Percentiles rank a stretch among this genome's conserved stretches.
phyloP scores from a whole-genome alignment of 2,329 filamentous ascomycete species.

The Fusarium mexicanum region DNA sequence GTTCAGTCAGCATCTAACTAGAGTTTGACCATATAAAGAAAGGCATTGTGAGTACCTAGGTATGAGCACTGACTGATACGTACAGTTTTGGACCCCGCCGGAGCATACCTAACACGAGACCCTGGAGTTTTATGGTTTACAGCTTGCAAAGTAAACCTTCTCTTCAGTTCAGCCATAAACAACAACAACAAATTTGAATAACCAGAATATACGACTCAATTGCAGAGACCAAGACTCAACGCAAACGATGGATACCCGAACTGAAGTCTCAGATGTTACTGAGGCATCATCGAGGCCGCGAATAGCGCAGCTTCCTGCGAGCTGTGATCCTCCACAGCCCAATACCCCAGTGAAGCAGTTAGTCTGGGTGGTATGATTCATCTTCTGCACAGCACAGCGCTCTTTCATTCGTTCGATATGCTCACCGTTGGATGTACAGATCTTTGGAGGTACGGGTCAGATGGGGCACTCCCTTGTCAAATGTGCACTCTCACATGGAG shows the following conservation, averaged over 20 bases:
- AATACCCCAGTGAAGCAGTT: conserved; percentile 76
- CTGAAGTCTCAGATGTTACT: conserved; percentile 39
- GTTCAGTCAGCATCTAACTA: background rate
- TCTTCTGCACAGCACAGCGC: background rate
- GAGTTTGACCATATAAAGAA: background rate
- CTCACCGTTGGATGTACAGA: conserved; percentile 55
- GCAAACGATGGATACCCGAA: conserved; percentile 39
- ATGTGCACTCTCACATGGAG: conserved; percentile 79
- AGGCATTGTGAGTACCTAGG: background rate
- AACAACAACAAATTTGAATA: background rate
- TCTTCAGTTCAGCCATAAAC: background rate
- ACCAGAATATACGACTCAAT: background rate
- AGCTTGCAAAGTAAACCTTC: conserved; percentile 1
- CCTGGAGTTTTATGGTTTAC: conserved; percentile 12
- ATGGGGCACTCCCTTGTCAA: conserved; percentile 93
- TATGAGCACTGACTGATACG: conserved; percentile 4
- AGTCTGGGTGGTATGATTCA: conserved; percentile 79
- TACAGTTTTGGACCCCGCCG: conserved; percentile 25
- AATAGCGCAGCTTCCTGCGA: conserved; percentile 74
- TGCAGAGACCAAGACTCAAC: background rate
- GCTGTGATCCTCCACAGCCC: conserved; percentile 84
- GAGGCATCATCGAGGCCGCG: conserved; percentile 43
- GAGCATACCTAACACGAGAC: conserved; percentile 6
- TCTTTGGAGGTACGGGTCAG: conserved; percentile 97
- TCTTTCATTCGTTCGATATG: background rate